Evolutionary conservation across 2,329 filamentous ascomycete species (phyloP).

Genomic region (Graphilbum ipis-grandicollis): DNA sequence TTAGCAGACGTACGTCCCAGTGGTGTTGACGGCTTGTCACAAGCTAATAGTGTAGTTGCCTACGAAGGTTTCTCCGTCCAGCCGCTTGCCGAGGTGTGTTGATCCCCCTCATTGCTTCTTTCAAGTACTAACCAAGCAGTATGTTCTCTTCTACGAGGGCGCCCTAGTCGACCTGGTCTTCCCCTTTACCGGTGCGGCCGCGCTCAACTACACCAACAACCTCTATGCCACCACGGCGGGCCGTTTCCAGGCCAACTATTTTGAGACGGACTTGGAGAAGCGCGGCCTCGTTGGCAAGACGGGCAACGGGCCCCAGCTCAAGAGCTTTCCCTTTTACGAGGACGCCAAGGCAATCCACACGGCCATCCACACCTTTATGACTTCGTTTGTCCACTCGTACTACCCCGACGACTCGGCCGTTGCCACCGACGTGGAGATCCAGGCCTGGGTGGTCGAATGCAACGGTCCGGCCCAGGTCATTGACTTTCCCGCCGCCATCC

Average conservation of each 20-base stretch:
- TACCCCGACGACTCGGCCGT: slow-evolving; percentile 19
- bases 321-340: slow-evolving; percentile 25
- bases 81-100: slow-evolving; percentile 11
- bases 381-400: slow-evolving; percentile 24
- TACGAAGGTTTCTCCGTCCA: slow-evolving; percentile 16
- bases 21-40: too few species aligned
- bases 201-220: slow-evolving; percentile 12
- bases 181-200: slow-evolving; percentile 13
- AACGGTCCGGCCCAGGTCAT: slow-evolving; percentile 17
- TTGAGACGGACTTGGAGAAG: slow-evolving; percentile 17
- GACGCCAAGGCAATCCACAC: slow-evolving; percentile 20
- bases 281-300: slow-evolving; percentile 22
- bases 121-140: neutral
- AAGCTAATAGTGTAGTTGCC: too few species aligned
- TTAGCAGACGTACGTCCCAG: slow-evolving; percentile 20
- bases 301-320: slow-evolving; percentile 17
- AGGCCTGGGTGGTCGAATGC: slow-evolving; percentile 25
- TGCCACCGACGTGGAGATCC: slow-evolving; percentile 20
- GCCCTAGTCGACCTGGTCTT: slow-evolving; percentile 17
- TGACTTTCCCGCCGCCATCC: slow-evolving; percentile 21
- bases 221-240: slow-evolving; percentile 15
- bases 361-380: slow-evolving; percentile 20
- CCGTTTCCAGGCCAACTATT: slow-evolving; percentile 20
- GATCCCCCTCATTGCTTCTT: too few species aligned
- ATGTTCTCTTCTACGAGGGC: slow-evolving; percentile 13